A percentile compares a stretch with the other conserved stretches of the same genome.
Conservation (phyloP, 2,329 filamentous ascomycete genomes). For the Cladosporium sp. region DNA sequence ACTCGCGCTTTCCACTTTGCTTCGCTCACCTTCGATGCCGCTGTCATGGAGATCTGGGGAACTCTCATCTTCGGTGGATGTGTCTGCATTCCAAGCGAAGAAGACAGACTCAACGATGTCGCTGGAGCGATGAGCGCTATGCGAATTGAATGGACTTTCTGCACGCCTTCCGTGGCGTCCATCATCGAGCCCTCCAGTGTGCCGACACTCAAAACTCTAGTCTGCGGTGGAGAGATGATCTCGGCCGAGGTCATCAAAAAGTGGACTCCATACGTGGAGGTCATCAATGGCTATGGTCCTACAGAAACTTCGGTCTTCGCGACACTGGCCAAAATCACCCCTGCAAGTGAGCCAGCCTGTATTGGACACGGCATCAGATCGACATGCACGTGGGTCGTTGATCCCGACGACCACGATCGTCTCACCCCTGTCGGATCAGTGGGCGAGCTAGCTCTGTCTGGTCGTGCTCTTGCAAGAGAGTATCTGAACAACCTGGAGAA, state of each 20-base stretch:
- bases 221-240: conserved; percentile 30
- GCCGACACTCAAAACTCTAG: conserved; percentile 44
- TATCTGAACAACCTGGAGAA: conserved; percentile 22
- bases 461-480: conserved; percentile 24
- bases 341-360: conserved; percentile 11
- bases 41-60: conserved; percentile 41
- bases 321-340: conserved; percentile 14
- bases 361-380: conserved; percentile 17
- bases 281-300: conserved; percentile 27
- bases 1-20: conserved; percentile 22
- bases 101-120: conserved; percentile 50
- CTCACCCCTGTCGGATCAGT: conserved; percentile 20
- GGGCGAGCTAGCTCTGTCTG: conserved; percentile 25
- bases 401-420: conserved; percentile 22
- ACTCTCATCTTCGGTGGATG: conserved; percentile 46
- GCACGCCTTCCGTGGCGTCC: conserved; percentile 48
- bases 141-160: conserved; percentile 44
- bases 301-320: conserved; percentile 24
- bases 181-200: conserved; percentile 42
- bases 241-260: conserved; percentile 24
- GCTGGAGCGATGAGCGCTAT: conserved; percentile 42
- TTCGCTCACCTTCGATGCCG: conserved; percentile 21
- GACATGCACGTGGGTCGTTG: conserved; percentile 21
- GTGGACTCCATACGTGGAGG: conserved; percentile 20
- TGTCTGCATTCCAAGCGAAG: conserved; percentile 49